Evolutionary conservation across 2,329 filamentous ascomycete genomes (phyloP), one percentile per base, ranked within the genome.

Genomic region (Trichoderma sp.): DNA sequence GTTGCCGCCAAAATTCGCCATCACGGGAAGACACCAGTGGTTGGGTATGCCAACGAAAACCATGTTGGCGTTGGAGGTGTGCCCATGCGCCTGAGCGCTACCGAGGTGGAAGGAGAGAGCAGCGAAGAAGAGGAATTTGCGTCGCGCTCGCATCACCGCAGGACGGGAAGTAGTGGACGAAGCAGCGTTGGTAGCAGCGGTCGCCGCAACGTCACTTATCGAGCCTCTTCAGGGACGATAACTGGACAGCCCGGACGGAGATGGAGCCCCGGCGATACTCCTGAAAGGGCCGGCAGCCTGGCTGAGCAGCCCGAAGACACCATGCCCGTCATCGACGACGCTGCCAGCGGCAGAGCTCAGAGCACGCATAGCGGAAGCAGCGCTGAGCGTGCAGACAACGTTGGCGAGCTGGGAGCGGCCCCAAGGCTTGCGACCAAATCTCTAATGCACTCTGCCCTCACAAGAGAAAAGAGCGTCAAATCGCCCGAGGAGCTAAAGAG

Each of bases 1-100:
- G 92, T 94, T 21, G 87, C 91, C 11, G 90, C 92, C 77, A 97
- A 97, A 85, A 97, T 97, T 75, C 86, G 93, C 72, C 94, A 97
- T 78, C 92, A 95, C 78, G 91, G 92, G 72, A 94, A 95, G 77
- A 90, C 89, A 10, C 92, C 89, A 53, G 88, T 93, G 4, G 89
- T 92, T 10, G 90, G 92, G 49, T 97, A 96, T 78, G 89, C 90
- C 11, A 91, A 90, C 56, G 88, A 85, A 69, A 94, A 95, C 68
- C 91, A 93, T 70, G 91, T 88, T 52, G 88, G 88, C 52, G 87
- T 91, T 1, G 88, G 90, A 52, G 94, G 93, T 67, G 94, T 98
- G 49, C 96, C 96, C 2, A 89, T 97, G 80, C 90, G 96, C 55
- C 85, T 99, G 71, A 97, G 93, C 78, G 95, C 96, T n/a, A 96